These are phyloP conservation scores for Triglochin maritima DNA, from an alignment of 106 monocot species.

Conservation along the genomic window DNA sequence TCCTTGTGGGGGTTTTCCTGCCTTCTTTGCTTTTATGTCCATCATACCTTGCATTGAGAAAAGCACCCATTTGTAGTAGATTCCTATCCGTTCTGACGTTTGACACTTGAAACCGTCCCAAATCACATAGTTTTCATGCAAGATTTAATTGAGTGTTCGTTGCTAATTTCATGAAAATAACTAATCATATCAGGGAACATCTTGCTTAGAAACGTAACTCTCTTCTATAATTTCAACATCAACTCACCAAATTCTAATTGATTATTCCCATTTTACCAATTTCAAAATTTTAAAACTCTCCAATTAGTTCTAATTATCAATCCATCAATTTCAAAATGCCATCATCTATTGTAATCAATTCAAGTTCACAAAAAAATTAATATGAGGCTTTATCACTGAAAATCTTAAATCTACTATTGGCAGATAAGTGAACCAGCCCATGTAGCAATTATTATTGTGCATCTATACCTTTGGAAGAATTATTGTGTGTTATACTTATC, in stretches of 20 bases:
- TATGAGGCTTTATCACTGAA: no score
- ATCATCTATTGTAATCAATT: no score
- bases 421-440: no score
- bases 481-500: no score
- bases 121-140: background rate
- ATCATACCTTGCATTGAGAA: conserved; percentile 13
- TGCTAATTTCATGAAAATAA: background rate
- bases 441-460: no score
- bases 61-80: background rate
- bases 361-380: no score
- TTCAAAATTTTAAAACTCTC: no score
- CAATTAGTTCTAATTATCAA: no score
- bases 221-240: background rate
- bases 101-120: background rate
- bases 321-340: no score
- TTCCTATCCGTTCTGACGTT: background rate
- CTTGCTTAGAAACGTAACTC: background rate
- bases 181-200: background rate
- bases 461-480: no score
- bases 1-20: background rate
- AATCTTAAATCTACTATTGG: no score
- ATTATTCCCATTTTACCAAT: background rate
- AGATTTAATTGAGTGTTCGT: background rate
- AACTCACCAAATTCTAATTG: background rate
- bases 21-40: background rate